Conservation (phyloP, 441 rosid genomes). For the Pelargonium citronellum region DNA sequence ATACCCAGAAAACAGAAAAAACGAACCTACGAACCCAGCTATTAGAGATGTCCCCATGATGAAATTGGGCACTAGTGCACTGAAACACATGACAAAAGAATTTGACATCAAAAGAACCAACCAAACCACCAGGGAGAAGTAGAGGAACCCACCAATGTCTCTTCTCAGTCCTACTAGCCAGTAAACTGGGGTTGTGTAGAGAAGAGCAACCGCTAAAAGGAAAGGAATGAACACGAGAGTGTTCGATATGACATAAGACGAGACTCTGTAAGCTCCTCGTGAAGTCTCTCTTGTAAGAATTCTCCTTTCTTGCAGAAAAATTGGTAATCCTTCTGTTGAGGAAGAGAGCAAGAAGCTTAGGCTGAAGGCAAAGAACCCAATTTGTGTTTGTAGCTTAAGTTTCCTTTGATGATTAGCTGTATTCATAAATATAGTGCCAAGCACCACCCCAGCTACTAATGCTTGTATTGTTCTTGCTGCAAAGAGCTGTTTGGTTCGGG, state of each 20-base stretch:
- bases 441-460: slow-evolving; percentile 25
- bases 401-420: slow-evolving; percentile 9
- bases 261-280: slow-evolving; percentile 36
- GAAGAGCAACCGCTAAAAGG: slow-evolving; percentile 27
- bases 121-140: slow-evolving; percentile 29
- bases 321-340: slow-evolving; percentile 34
- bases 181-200: slow-evolving; percentile 31
- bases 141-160: slow-evolving; percentile 23
- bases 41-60: slow-evolving; percentile 29
- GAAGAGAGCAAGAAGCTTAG: slow-evolving; percentile 32
- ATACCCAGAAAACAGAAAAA: slow-evolving; percentile 35
- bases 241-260: slow-evolving; percentile 33
- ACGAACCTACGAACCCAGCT: slow-evolving; percentile 25
- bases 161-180: slow-evolving; percentile 35
- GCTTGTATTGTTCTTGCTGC: slow-evolving; percentile 25
- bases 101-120: slow-evolving; percentile 29
- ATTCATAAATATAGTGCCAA: slow-evolving; percentile 33
- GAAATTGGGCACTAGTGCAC: slow-evolving; percentile 31
- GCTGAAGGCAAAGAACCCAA: slow-evolving; percentile 38
- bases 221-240: slow-evolving; percentile 29
- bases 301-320: slow-evolving; percentile 31
- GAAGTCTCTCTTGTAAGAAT: slow-evolving; percentile 32
- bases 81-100: slow-evolving; percentile 31
- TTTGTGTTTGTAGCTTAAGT: slow-evolving; percentile 26
- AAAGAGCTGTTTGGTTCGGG: slow-evolving; percentile 29